These are phyloP conservation scores for Triadica sebifera DNA, from an alignment of 345 rosid species.

Conservation along the genomic window DNA sequence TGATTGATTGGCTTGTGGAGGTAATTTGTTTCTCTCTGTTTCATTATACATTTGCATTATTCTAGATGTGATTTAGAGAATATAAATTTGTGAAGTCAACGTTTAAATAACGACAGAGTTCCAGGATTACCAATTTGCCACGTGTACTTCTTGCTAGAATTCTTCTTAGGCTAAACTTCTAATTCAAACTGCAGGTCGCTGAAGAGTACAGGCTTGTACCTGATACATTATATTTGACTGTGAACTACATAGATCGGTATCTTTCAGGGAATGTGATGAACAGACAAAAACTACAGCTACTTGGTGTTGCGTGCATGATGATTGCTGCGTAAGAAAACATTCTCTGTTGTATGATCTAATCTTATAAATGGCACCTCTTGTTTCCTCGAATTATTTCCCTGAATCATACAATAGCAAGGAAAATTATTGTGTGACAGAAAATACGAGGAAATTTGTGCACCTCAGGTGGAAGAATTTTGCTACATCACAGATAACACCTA, in stretches of 20 bases:
- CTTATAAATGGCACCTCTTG: background rate
- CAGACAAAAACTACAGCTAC: conserved; percentile 79
- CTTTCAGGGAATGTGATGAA: conserved; percentile 78
- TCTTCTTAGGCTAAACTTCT: conserved; percentile 15
- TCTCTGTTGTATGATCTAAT: background rate
- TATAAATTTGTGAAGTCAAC: too few species aligned
- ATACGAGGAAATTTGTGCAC: conserved; percentile 90
- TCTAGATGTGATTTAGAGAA: background rate
- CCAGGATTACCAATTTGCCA: background rate
- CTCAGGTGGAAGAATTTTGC: conserved; percentile 91
- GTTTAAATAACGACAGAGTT: background rate
- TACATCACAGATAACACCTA: conserved; percentile 94
- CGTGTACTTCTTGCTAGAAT: background rate
- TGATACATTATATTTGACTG: conserved; percentile 77
- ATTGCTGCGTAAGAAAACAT: conserved; percentile 71
- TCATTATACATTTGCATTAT: background rate
- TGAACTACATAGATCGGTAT: conserved; percentile 88
- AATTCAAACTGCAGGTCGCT: conserved; percentile 59
- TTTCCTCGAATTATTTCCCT: background rate
- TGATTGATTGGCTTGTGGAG: conserved; percentile 98
- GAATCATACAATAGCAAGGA: conserved; percentile 11
- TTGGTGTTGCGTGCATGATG: conserved; percentile 95
- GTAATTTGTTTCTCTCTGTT: conserved; percentile 32
- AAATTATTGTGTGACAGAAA: conserved; percentile 46
- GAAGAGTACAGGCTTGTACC: conserved; percentile 95